phyloP scores from a whole-genome alignment of 169 alveolate species.

The Cystoisospora suis region DNA sequence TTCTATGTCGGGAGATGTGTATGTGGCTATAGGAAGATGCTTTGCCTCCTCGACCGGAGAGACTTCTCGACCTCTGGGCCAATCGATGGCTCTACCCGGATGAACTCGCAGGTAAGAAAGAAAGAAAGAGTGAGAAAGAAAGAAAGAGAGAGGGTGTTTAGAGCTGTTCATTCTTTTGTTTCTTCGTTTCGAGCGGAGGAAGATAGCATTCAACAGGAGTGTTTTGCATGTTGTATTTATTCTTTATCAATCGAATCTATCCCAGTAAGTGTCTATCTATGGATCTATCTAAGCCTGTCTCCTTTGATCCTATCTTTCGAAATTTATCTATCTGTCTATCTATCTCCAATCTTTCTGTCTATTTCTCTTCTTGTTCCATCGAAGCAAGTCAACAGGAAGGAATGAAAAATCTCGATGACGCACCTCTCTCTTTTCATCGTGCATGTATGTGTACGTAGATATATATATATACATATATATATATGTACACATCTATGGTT shows the following conservation, averaged over 20 bases:
- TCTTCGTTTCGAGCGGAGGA: neutral
- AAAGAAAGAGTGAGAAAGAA: no score
- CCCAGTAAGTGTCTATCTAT: neutral
- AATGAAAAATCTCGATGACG: neutral
- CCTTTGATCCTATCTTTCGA: neutral
- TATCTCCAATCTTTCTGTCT: neutral
- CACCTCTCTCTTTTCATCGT: neutral
- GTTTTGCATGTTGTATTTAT: neutral
- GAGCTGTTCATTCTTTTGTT: neutral
- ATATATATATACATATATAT: neutral
- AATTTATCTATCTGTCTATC: neutral
- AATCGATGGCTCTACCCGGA: constrained; percentile 85
- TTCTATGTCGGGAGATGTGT: neutral
- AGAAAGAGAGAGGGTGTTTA: constrained; percentile 54
- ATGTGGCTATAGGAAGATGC: constrained; percentile 57
- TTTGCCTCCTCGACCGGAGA: constrained; percentile 42
- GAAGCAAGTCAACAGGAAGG: neutral
- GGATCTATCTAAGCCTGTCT: neutral
- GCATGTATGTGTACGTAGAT: neutral
- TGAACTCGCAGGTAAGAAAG: constrained; percentile 77
- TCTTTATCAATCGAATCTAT: neutral
- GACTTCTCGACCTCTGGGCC: constrained; percentile 85
- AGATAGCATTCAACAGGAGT: neutral
- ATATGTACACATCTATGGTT: neutral
- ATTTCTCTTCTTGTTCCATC: neutral